Evolutionary conservation across 2,329 filamentous ascomycete species (phyloP).

Genomic region (Sporothrix pallida): DNA sequence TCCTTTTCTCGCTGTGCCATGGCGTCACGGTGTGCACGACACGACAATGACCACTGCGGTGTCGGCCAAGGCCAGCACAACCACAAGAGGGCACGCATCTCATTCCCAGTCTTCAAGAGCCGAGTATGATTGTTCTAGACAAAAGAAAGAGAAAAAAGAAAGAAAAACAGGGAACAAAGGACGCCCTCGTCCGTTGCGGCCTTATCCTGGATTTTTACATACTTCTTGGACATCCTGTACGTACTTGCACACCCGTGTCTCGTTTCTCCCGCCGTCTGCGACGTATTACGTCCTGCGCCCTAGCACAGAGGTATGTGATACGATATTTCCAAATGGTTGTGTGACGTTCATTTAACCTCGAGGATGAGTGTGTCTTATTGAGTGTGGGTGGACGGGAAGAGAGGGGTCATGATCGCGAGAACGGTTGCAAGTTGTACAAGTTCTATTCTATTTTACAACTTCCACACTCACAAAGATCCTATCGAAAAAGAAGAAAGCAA

Average conservation of each 20-base stretch:
- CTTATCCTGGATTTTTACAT: not conserved
- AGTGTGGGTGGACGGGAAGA: not conserved
- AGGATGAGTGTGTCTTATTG: not conserved
- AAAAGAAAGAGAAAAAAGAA: not conserved
- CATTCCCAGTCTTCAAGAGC: not conserved
- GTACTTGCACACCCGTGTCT: conserved; percentile 10
- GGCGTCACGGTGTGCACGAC: not conserved
- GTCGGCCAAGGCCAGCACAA: conserved; percentile 5
- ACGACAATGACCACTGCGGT: not conserved
- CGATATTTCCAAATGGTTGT: conserved; percentile 5
- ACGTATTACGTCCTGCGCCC: not conserved
- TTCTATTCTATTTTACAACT: no score
- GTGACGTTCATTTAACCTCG: conserved; percentile 11
- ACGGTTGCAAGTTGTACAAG: no score
- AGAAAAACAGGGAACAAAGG: conserved; percentile 3
- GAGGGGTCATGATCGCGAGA: not conserved
- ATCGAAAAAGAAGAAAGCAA: not conserved
- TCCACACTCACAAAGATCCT: no score
- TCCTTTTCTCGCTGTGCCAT: conserved; percentile 12
- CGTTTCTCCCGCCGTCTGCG: conserved; percentile 10
- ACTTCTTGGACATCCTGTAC: not conserved
- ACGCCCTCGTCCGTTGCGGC: conserved; percentile 1
- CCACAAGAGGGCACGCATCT: not conserved
- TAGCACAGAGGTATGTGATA: not conserved
- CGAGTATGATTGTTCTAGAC: conserved; percentile 13